phyloP scores from a whole-genome alignment of 805 yeast species.

The Wilhelminamyces savonicus region DNA sequence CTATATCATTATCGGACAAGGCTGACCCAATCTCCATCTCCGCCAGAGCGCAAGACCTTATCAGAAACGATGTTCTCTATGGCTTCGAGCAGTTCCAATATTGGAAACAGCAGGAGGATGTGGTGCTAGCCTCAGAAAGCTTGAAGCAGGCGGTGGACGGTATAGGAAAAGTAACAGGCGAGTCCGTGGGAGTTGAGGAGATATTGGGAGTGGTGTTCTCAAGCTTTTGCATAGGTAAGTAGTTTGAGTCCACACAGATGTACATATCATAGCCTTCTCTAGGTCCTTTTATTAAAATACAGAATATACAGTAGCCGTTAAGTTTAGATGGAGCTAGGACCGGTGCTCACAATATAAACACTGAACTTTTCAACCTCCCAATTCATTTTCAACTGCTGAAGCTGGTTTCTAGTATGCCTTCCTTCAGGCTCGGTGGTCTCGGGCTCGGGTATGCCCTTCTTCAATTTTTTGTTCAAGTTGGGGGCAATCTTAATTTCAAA shows the following conservation, averaged over 20 bases:
- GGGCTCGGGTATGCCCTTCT: conserved; percentile 17
- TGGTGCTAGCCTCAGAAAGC: conserved; percentile 76
- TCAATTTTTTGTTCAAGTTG: conserved; percentile 28
- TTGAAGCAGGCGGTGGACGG: conserved; percentile 73
- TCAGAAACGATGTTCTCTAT: conserved; percentile 66
- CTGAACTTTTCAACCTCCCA: conserved; percentile 41
- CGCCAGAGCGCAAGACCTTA: conserved; percentile 65
- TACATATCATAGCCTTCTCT: no score
- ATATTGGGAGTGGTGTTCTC: conserved; percentile 87
- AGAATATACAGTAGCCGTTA: background rate
- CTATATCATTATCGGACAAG: conserved; percentile 41
- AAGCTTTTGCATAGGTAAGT: conserved; percentile 91
- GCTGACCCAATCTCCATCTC: conserved; percentile 70
- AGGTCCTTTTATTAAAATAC: background rate
- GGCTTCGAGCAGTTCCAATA: conserved; percentile 63
- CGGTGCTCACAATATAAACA: conserved; percentile 25
- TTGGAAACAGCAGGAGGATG: conserved; percentile 52
- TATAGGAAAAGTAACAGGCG: conserved; percentile 89
- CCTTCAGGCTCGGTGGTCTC: conserved; percentile 22
- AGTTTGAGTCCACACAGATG: no score
- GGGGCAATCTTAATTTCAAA: conserved; percentile 38
- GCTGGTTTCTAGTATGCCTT: conserved; percentile 40
- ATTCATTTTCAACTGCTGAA: conserved; percentile 37
- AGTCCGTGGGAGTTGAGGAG: conserved; percentile 83
- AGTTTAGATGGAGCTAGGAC: conserved; percentile 2